Percentiles rank a stretch among this genome's conserved stretches.
Evolutionary conservation across 495 filamentous ascomycete species (phyloP).

Genomic region (Podospora tetraspora): DNA sequence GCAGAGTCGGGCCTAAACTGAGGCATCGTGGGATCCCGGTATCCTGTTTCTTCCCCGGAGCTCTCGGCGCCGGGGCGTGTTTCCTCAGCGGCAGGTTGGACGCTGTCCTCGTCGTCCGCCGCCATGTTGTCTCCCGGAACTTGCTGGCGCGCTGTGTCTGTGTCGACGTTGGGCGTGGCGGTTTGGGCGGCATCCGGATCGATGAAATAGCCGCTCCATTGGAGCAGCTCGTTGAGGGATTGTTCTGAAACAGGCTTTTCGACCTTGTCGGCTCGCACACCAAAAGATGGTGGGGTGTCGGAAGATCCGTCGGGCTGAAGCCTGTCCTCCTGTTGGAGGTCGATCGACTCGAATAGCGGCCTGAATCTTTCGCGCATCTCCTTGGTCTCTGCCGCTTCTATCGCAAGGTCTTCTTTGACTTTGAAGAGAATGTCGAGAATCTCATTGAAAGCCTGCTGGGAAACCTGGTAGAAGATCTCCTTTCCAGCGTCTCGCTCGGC

Average conservation of each 20-base stretch:
- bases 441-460: conserved; percentile 87
- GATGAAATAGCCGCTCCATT: not conserved
- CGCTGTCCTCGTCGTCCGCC: conserved; percentile 13
- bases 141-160: not conserved
- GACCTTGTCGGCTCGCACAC: not conserved
- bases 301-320: conserved; percentile 9
- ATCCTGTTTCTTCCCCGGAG: conserved; percentile 8
- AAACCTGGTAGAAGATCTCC: conserved; percentile 85
- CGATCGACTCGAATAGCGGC: conserved; percentile 41
- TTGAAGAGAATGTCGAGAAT: conserved; percentile 82
- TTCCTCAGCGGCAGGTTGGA: conserved; percentile 19
- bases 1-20: conserved; percentile 49
- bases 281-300: not conserved
- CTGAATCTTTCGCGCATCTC: conserved; percentile 55
- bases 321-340: conserved; percentile 37
- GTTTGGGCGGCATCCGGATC: not conserved
- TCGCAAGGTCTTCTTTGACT: conserved; percentile 67
- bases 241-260: conserved; percentile 25
- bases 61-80: conserved; percentile 1
- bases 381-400: conserved; percentile 61
- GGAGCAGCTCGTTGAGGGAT: conserved; percentile 25
- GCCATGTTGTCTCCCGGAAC: not conserved
- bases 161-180: not conserved
- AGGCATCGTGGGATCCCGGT: conserved; percentile 64
- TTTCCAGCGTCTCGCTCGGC: conserved; percentile 76